Base-by-base conservation (phyloP, 805 yeast genomes). In the Starmerella powellii region DNA sequence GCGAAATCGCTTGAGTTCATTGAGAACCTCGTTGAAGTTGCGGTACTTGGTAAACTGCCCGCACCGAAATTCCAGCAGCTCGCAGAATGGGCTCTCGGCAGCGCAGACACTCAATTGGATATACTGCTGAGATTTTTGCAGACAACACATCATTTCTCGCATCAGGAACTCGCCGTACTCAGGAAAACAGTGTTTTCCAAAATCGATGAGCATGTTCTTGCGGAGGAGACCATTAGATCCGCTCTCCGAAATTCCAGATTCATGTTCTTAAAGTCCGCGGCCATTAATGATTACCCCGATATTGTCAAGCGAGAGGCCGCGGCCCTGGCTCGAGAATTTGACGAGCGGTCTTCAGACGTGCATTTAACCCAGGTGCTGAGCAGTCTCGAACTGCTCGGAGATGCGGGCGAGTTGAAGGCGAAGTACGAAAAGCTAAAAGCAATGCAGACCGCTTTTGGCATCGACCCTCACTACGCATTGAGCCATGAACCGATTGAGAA, bases 401-500 rank as follows among this genome's bases (percentile, higher is more conserved):
- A 20, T 21, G 35, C n/a, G n/a, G 19, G 23, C 6, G 47, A 41
- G 4, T 10, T 33, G 17, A 30, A 19, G 21, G 24, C 17, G 27
- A 23, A 31, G 27, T 41, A 27, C 27, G 39, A 24, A 21, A 13
- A 27, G 10, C 33, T 42, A 17, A 29, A 18, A 15, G 23, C 30
- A 17, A 20, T 46, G 17, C 20, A 41, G 30, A 13, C 45, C 17
- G 17, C 50, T 32, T 41, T 41, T 37, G 31, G 41, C 13, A 16
- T 47, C 34, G 38, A 54, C 44, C 35, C 49, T 17, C 31, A 28
- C 8, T 40, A 21, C 30, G 40, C 34, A 19, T 33, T 47, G 30
- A 29, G 16, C n/a, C 41, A 48, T n/a, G 30, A 51, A 23, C 55
- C 60, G 1, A 46, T 54, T 17, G 51, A 54, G 21, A 50, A 58